Evolutionary conservation across 805 yeast genomes (phyloP), one percentile per base, ranked within the genome.

Genomic region (Starmerella sp.): DNA sequence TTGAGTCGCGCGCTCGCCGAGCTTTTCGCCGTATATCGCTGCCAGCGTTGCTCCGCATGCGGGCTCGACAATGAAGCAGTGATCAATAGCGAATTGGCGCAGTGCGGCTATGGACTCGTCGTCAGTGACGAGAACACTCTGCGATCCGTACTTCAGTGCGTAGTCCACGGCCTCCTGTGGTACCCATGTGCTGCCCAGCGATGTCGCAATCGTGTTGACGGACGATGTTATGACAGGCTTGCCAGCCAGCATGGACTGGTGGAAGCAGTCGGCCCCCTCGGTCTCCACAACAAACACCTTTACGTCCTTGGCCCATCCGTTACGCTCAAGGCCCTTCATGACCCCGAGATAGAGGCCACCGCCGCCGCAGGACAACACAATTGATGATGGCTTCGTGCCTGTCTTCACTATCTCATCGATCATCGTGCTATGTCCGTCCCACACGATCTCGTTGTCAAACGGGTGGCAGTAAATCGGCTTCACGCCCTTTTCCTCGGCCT

Each of bases 401-500:
- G 91, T 97, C 67, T 89, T 77, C 51, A 86, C 73, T 34, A 91
- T 73, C 70, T 91, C 98, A 76, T 86, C 80, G 1, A 95, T 95
- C 61, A 90, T 79, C 36, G 96, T 86, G 57, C 95, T 95, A 71
- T 91, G 96, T 34, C 98, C 98, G 9, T 95, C 95, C 75, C 95
- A 86, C 60, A 91, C 89, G 56, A 80, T 80, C 2, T 95, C 95
- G 66, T 90, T 93, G 67, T 91, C 90, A 68, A 88, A 91, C 0
- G 98, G 97, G 28, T 96, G 96, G 58, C 77, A 79, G 68, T 90
- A 90, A 13, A 96, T 88, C 28, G 86, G 77, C 65, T 86, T 91
- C 64, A 83, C 95, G 48, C 83, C 86, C 55, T 90, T 90, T 6
- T 5, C n/a, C 8, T 31, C 8, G 28, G 46, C 52, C 8, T 17